Base-by-base conservation (phyloP, 31 red algal species). In the Endocladia muricata region DNA sequence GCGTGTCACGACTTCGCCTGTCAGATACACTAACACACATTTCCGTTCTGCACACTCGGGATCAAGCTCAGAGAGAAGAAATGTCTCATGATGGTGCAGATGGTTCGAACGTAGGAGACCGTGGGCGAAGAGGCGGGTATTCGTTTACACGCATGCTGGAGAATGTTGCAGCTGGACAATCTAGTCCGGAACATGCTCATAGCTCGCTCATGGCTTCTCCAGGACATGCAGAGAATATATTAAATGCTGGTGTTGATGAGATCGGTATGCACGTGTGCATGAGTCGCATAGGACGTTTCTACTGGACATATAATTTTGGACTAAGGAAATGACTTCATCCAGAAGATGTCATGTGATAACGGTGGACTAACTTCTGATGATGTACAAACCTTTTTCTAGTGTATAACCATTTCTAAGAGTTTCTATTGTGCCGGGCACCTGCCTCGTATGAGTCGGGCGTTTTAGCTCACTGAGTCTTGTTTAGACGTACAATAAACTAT, bases 111-210 rank as follows among this genome's bases (percentile, higher is more conserved):
- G 28, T 85, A 37, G 71, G 71, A 3, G 57, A 67, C n/a, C 36
- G 82, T 1, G 29, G 75, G 37, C 49, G 59, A 30, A 69, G 82
- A 25, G 61, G 42, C 1, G 82, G 82, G 0, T 85, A 85, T 52
- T 3, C n/a, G 37, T 76, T 85, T 68, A 38, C n/a, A 0, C 76
- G 62, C 37, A 72, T 72, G 6, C 47, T 61, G 3, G 82, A 85
- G 44, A 85, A 85, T 47, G 26, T 85, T n/a, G 82, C 82, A 3
- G 26, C 47, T 1, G 82, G 82, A 19, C 82, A 85, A 72, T 58
- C 55, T 56, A 76, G 43, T 30, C 70, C 82, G 0, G 21, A 4
- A 0, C 82, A 76, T 70, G 82, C 62, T 2, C 43, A 73, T 28
- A 37, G 37, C 43, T 69, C 61, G 31, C 70, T 67, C 62, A 85